These are phyloP conservation scores for Sphaerobolus stellatus DNA, from an alignment of 1,284 basidiomycete genomes.

Conservation along the genomic window DNA sequence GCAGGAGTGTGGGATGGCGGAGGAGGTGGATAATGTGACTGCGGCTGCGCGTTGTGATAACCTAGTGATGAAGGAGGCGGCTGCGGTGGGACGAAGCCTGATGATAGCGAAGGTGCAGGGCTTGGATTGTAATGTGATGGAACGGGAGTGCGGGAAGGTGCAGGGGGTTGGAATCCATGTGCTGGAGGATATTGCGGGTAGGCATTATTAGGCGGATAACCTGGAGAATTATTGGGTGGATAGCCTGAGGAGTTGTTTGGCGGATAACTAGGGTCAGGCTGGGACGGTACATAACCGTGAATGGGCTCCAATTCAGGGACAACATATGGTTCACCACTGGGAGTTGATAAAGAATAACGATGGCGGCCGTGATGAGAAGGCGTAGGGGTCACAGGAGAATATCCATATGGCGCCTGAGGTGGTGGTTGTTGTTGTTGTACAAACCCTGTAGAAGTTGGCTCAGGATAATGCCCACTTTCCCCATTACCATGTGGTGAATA, in stretches of 20 bases:
- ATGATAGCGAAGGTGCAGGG: constrained; percentile 4
- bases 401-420: constrained; percentile 25
- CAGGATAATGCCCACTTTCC: no score
- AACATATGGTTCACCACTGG: not conserved
- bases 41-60: constrained; percentile 22
- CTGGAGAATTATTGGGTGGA: no score
- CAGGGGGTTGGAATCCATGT: not conserved
- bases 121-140: constrained; percentile 2
- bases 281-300: not conserved
- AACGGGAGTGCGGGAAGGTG: constrained; percentile 5
- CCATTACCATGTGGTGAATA: constrained; percentile 2
- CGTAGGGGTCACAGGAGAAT: constrained; percentile 29
- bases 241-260: no score
- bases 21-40: constrained; percentile 22
- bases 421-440: no score
- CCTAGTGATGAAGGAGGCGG: constrained; percentile 20
- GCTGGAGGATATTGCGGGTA: no score
- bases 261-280: not conserved
- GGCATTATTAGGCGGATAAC: no score
- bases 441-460: no score
- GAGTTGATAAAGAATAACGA: constrained; percentile 23
- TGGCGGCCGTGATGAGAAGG: constrained; percentile 46
- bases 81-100: constrained; percentile 19
- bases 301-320: not conserved
- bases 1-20: constrained; percentile 18